phyloP scores from a whole-genome alignment of 1,139 yeast genomes.

The Pichia sp. region DNA sequence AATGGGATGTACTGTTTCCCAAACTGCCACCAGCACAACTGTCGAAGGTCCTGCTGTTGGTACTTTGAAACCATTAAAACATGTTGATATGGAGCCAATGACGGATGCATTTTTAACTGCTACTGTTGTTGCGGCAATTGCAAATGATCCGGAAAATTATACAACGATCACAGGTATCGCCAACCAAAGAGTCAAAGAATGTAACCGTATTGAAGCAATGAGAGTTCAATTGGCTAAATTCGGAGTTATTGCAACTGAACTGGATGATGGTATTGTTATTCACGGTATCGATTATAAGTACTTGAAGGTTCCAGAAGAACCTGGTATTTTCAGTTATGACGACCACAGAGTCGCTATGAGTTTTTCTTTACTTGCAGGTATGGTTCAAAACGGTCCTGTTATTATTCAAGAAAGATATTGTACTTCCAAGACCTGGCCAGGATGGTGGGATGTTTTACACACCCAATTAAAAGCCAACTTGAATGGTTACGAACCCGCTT shows the following conservation, averaged over 20 bases:
- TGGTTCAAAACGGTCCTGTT: slow-evolving; percentile 42
- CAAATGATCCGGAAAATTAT: slow-evolving; percentile 41
- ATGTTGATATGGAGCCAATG: slow-evolving; percentile 98
- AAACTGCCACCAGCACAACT: slow-evolving; percentile 78
- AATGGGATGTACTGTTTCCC: slow-evolving; percentile 90
- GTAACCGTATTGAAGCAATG: slow-evolving; percentile 96
- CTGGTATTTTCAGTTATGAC: slow-evolving; percentile 75
- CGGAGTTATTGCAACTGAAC: slow-evolving; percentile 78
- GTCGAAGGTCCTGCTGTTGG: slow-evolving; percentile 84
- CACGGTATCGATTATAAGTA: slow-evolving; percentile 50
- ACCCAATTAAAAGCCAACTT: slow-evolving; percentile 55
- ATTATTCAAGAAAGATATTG: slow-evolving; percentile 80
- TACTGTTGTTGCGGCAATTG: slow-evolving; percentile 86
- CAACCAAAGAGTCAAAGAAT: slow-evolving; percentile 94
- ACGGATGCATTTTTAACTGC: slow-evolving; percentile 98
- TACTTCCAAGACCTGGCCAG: slow-evolving; percentile 99
- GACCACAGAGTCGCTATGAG: slow-evolving; percentile 99
- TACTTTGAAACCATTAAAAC: slow-evolving; percentile 55
- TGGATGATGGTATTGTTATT: slow-evolving; percentile 88
- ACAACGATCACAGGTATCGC: slow-evolving; percentile 94
- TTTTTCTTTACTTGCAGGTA: slow-evolving; percentile 73
- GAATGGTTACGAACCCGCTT: slow-evolving; percentile 55
- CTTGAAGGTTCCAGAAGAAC: slow-evolving; percentile 42
- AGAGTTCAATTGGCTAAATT: slow-evolving; percentile 78
- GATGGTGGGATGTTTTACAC: slow-evolving; percentile 96